Conservation (phyloP, 371 early-diverging fungal genomes). For the Mucor saturninus region DNA sequence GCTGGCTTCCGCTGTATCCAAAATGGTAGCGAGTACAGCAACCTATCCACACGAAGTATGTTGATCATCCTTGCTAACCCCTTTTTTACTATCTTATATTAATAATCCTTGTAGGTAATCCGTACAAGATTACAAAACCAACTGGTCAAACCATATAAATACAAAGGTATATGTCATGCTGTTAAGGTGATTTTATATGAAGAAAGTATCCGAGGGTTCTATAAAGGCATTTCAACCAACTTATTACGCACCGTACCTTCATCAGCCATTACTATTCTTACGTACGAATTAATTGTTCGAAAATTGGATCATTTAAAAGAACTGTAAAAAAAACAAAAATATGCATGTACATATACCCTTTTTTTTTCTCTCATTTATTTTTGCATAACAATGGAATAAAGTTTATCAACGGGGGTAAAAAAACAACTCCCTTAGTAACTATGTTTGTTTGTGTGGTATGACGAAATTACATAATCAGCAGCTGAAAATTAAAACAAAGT, state of each 20-base stretch:
- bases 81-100: neutral
- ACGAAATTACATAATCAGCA: too few species aligned
- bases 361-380: neutral
- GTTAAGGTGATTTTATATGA: conserved; percentile 70
- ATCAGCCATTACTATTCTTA: conserved; percentile 84
- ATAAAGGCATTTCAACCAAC: conserved; percentile 88
- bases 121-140: conserved; percentile 92
- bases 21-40: conserved; percentile 84
- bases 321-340: neutral
- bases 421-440: too few species aligned
- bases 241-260: conserved; percentile 90
- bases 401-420: too few species aligned
- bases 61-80: neutral
- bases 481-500: too few species aligned
- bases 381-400: too few species aligned
- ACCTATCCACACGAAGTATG: conserved; percentile 83
- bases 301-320: conserved; percentile 40
- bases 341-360: neutral
- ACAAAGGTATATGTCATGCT: conserved; percentile 79
- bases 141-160: conserved; percentile 70
- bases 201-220: conserved; percentile 84
- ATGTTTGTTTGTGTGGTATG: too few species aligned
- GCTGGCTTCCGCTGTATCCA: conserved; percentile 81
- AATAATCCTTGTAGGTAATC: conserved; percentile 42
- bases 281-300: conserved; percentile 72